Percentiles rank a stretch among this genome's conserved stretches.
Conservation (phyloP, 73 alveolate species). For the Stentor roeselii region DNA sequence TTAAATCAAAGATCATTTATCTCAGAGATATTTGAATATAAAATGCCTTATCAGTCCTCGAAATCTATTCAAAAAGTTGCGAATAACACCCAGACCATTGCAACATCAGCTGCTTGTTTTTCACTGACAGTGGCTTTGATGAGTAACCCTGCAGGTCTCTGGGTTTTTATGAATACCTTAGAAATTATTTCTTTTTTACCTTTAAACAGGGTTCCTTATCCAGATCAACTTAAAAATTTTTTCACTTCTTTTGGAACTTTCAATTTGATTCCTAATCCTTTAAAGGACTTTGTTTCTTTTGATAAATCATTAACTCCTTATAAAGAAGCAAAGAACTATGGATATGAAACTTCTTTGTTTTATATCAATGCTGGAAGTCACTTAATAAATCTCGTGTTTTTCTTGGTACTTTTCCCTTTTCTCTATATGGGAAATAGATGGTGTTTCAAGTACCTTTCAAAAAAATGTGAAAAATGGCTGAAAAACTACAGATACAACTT, state of each 20-base stretch:
- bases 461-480: background rate
- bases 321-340: background rate
- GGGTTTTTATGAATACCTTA: background rate
- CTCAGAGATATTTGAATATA: background rate
- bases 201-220: background rate
- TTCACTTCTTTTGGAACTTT: background rate
- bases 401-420: background rate
- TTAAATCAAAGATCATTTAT: background rate
- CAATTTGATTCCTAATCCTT: background rate
- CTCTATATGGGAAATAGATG: background rate
- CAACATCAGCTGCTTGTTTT: background rate
- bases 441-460: background rate
- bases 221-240: background rate
- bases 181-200: constrained; percentile 5
- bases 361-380: background rate
- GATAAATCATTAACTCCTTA: background rate
- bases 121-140: background rate
- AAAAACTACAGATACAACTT: background rate
- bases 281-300: background rate
- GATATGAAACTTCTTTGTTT: background rate
- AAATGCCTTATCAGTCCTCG: background rate
- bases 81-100: background rate
- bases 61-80: background rate
- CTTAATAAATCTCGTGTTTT: background rate
- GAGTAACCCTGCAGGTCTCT: background rate